Evolutionary conservation across 2,329 filamentous ascomycete species (phyloP), one percentile per base, ranked within the genome.

Genomic region (Stachybotrys elegans): DNA sequence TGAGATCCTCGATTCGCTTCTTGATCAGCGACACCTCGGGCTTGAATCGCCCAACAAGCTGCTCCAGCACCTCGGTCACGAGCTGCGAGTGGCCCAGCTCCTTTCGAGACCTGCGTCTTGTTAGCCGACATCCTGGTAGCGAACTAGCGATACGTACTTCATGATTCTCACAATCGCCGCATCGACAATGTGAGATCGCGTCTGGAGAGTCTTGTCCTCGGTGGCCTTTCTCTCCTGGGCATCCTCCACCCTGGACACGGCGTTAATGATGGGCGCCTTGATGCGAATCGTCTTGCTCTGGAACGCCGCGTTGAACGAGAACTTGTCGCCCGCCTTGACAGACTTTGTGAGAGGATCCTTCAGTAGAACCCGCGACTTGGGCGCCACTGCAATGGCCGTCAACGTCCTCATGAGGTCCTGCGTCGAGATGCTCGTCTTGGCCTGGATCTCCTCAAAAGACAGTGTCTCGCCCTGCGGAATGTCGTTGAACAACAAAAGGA

Each of bases 401-500:
- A 97, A 67, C 9, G 88, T 87, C 14, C 88, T 80, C 49, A 83
- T 76, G 4, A 97, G 75, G 42, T 95, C 90, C 27, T 74, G 66
- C 2, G 73, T 68, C 0, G 89, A 83, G 22, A 97, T 94, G 52
- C 84, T 87, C 1, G 91, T 95, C 53, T 77, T 76, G 6, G 80
- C 83, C 59, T 93, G 86, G 22, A 97, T 93, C 50, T 95, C 88
- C 44, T 93, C 86, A 43, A 82, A 79, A 0, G 72, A 68, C 14
- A 84, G 61, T 38, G 65, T 70, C 51, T 72, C 66, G 22, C 61
- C 72, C 6, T 76, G 71, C 3, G 60, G 61, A 1, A 94, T 57
- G 29, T 92, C 82, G 57, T 97, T 97, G 75, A 97, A 98, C 0
- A 96, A 78, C 36, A 95, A 65, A 17, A 98, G 67, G 20, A 97